A percentile compares a stretch with the other conserved stretches of the same genome.
These are phyloP conservation scores for Botryotinia calthae DNA, from an alignment of 2,329 filamentous ascomycete genomes.

Conservation along the genomic window DNA sequence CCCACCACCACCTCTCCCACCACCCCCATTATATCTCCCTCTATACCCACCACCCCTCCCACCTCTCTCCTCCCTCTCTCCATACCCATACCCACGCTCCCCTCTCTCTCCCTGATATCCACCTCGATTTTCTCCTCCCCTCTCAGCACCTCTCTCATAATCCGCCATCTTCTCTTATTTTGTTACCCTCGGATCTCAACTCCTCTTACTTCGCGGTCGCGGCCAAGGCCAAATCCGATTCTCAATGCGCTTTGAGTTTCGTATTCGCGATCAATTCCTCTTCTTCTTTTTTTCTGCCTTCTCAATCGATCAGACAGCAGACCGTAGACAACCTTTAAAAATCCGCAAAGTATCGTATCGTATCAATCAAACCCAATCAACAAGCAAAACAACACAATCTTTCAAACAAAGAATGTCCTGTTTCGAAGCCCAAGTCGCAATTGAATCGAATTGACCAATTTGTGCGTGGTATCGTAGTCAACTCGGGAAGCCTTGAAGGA, in stretches of 20 bases:
- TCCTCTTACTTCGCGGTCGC: neutral
- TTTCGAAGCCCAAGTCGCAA: neutral
- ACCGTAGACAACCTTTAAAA: neutral
- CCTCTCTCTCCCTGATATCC: neutral
- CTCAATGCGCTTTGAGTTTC: neutral
- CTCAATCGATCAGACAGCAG: neutral
- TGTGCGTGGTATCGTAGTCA: neutral
- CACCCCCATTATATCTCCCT: conserved; percentile 33
- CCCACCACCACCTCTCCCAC: conserved; percentile 57
- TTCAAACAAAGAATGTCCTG: neutral
- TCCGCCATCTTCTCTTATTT: neutral
- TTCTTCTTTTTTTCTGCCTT: neutral
- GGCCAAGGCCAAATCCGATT: neutral
- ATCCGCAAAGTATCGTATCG: neutral
- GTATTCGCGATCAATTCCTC: neutral
- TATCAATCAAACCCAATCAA: neutral
- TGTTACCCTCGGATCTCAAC: neutral
- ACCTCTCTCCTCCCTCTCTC: neutral
- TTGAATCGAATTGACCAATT: neutral
- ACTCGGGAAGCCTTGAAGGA: neutral
- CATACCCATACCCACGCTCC: conserved; percentile 37
- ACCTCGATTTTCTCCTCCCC: neutral
- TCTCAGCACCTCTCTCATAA: neutral
- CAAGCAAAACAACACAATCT: neutral
- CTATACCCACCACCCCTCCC: conserved; percentile 38